Conservation (phyloP, 2,329 filamentous ascomycete genomes). For the Cercospora zeae-maydis region DNA sequence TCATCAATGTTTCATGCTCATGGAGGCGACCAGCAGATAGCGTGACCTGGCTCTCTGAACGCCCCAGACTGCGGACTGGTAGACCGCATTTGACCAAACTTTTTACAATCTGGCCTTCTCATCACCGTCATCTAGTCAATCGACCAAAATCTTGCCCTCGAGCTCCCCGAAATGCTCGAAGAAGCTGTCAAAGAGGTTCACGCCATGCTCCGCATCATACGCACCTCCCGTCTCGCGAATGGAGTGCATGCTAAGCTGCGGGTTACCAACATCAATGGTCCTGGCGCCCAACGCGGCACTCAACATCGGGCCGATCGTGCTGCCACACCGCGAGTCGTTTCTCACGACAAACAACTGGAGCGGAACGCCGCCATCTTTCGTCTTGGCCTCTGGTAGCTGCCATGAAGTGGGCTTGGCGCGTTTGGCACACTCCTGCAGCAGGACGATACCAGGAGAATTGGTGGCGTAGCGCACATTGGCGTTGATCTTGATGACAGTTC, state of each 20-base stretch:
- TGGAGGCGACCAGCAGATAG: not conserved
- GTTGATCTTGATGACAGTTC: constrained; percentile 96
- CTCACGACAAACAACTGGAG: constrained; percentile 94
- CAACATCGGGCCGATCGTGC: constrained; percentile 96
- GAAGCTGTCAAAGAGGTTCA: constrained; percentile 83
- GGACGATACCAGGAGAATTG: constrained; percentile 89
- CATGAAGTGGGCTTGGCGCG: constrained; percentile 46
- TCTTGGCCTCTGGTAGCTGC: constrained; percentile 35
- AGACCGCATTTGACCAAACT: not conserved
- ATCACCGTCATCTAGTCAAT: constrained; percentile 49
- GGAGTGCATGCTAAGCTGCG: constrained; percentile 94
- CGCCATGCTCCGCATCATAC: constrained; percentile 80
- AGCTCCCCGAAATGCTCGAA: constrained; percentile 79
- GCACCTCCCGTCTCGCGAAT: constrained; percentile 90
- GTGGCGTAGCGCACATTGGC: constrained; percentile 96
- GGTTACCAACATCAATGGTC: constrained; percentile 89
- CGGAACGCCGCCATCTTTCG: constrained; percentile 66
- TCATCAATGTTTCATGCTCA: not conserved
- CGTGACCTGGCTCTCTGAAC: not conserved
- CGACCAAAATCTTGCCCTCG: constrained; percentile 78
- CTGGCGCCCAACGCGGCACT: constrained; percentile 80
- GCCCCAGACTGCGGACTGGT: not conserved
- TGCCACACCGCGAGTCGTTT: constrained; percentile 91
- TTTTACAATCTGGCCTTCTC: constrained; percentile 5
- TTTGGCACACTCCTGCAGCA: constrained; percentile 80